Percentiles rank a stretch among this genome's conserved stretches.
Evolutionary conservation across 2,329 filamentous ascomycete genomes (phyloP).

Genomic region (Graphilbum sp.): DNA sequence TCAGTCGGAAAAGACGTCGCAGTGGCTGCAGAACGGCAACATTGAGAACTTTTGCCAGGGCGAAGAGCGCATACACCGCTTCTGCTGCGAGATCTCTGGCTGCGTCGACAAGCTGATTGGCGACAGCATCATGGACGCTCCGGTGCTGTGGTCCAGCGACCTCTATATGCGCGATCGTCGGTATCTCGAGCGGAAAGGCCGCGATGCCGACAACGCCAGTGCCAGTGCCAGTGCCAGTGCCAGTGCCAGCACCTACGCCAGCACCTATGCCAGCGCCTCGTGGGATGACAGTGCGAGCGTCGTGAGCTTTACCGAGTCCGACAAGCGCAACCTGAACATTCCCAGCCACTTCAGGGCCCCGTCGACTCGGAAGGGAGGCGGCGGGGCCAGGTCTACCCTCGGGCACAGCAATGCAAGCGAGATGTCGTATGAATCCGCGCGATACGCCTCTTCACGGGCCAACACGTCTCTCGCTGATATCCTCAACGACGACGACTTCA

Average conservation of each 20-base stretch:
- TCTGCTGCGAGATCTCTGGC: conserved; percentile 77
- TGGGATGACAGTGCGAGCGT: conserved; percentile 38
- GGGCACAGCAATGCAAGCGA: conserved; percentile 45
- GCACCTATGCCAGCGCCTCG: conserved; percentile 19
- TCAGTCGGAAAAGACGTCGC: conserved; percentile 68
- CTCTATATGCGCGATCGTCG: conserved; percentile 66
- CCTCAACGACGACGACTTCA: conserved; percentile 53
- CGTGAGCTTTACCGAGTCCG: conserved; percentile 30
- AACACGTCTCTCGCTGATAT: conserved; percentile 46
- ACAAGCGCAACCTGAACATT: conserved; percentile 24
- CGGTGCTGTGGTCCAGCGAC: conserved; percentile 84
- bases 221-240: too few species aligned
- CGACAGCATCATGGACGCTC: conserved; percentile 67
- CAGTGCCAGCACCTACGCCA: too few species aligned
- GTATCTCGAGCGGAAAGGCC: conserved; percentile 30
- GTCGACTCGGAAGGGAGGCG: too few species aligned
- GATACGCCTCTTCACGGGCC: conserved; percentile 42
- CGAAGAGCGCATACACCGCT: conserved; percentile 86
- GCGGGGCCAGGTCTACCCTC: conserved; percentile 39
- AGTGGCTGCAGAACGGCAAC: conserved; percentile 66
- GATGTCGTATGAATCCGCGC: conserved; percentile 51
- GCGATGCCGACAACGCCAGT: conserved; percentile 29
- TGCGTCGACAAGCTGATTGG: conserved; percentile 76
- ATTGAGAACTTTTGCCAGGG: conserved; percentile 91
- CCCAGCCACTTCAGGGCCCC: too few species aligned